These are phyloP conservation scores for Phylloporus sp. DNA, from an alignment of 768 basidiomycete genomes.

Conservation along the genomic window DNA sequence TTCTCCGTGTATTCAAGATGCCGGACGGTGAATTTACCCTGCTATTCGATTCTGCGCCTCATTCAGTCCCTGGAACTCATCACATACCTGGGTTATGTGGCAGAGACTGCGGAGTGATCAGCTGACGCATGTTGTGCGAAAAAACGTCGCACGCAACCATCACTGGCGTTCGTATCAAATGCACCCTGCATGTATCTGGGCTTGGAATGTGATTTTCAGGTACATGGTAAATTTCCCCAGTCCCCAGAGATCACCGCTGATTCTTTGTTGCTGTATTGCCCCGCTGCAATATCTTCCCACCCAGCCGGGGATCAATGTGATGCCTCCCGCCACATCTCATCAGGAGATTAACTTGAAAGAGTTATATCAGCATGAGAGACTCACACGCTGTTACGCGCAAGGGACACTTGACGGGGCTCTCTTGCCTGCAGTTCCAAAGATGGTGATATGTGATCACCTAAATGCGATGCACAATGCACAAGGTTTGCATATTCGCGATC, in stretches of 20 bases:
- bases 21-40: background rate
- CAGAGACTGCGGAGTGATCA: background rate
- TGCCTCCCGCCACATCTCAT: background rate
- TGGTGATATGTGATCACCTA: background rate
- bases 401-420: background rate
- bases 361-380: background rate
- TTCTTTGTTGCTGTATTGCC: background rate
- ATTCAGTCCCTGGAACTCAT: background rate
- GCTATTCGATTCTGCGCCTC: background rate
- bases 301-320: background rate
- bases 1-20: background rate
- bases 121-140: background rate
- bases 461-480: background rate
- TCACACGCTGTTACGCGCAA: constrained; percentile 1
- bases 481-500: background rate
- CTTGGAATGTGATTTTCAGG: background rate
- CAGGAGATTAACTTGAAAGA: background rate
- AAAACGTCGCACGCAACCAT: background rate
- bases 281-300: background rate
- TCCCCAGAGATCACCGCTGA: background rate
- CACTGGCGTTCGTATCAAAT: background rate
- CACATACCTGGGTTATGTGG: background rate
- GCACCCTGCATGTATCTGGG: background rate
- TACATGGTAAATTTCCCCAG: background rate
- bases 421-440: background rate